Evolutionary conservation across 2,329 filamentous ascomycete genomes (phyloP).

Genomic region (Thermomyces lanuginosus): DNA sequence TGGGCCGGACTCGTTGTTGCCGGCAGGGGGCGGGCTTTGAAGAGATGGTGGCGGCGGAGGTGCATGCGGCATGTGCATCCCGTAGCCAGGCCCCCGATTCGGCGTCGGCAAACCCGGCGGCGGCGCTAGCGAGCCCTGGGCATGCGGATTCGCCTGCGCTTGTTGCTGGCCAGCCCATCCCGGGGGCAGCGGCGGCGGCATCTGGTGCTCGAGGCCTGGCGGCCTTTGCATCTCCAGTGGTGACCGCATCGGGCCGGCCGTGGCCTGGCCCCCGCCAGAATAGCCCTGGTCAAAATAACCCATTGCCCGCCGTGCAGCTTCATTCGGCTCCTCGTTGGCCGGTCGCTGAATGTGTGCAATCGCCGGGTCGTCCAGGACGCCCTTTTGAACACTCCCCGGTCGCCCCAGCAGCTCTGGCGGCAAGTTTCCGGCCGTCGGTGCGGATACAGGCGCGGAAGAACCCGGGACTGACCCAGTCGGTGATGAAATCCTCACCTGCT

Average conservation of each 20-base stretch:
- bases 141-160: too few relatives aligned
- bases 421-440: conserved; percentile 10
- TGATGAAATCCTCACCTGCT: conserved; percentile 32
- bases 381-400: conserved; percentile 18
- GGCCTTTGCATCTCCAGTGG: conserved; percentile 28
- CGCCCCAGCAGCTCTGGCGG: conserved; percentile 19
- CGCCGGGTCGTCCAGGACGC: conserved; percentile 29
- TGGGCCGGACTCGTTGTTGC: too few relatives aligned
- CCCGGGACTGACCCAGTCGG: too few relatives aligned
- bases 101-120: conserved; percentile 25
- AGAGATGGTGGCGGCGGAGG: conserved; percentile 8
- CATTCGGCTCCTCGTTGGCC: conserved; percentile 16
- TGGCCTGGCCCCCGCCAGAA: conserved; percentile 1
- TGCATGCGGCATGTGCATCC: conserved; percentile 12
- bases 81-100: too few relatives aligned
- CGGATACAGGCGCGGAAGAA: not conserved
- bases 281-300: conserved; percentile 23
- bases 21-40: too few relatives aligned
- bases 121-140: conserved; percentile 18
- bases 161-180: conserved; percentile 25
- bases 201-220: conserved; percentile 28
- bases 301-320: conserved; percentile 21
- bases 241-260: conserved; percentile 7
- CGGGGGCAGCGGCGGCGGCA: conserved; percentile 16
- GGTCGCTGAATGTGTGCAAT: conserved; percentile 27